Evolutionary conservation across 2,329 filamentous ascomycete genomes (phyloP).

Genomic region (Botrytis elliptica): DNA sequence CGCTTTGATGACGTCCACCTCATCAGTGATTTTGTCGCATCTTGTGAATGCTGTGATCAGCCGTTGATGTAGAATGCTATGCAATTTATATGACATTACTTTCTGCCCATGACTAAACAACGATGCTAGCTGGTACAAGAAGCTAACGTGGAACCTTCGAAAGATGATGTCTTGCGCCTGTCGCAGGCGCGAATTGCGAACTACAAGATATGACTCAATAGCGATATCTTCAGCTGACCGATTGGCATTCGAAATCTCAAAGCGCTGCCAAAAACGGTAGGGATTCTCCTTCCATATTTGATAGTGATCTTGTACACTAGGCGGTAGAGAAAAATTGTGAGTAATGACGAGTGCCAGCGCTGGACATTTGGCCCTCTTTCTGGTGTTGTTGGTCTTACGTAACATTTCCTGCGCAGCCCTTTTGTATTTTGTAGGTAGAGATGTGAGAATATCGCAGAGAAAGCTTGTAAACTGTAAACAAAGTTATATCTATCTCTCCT

Average conservation of each 20-base stretch:
- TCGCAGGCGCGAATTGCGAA: background rate
- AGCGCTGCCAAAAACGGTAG: background rate
- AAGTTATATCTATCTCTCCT: background rate
- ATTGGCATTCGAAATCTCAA: background rate
- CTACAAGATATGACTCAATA: background rate
- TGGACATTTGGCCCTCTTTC: background rate
- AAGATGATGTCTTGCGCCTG: background rate
- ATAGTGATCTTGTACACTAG: background rate
- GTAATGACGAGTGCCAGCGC: background rate
- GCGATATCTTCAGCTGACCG: background rate
- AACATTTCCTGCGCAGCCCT: background rate
- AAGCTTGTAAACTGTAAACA: background rate
- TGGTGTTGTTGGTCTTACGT: background rate
- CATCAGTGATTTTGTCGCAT: background rate
- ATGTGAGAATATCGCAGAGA: background rate
- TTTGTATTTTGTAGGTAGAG: background rate
- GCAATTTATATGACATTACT: background rate
- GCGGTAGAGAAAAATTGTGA: background rate
- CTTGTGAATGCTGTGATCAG: background rate
- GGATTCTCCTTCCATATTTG: conserved; percentile 5
- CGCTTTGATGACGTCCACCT: background rate
- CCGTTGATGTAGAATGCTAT: background rate
- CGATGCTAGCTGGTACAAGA: background rate
- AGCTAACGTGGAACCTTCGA: background rate
- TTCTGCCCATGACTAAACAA: background rate